phyloP scores from a whole-genome alignment of 2,329 filamentous ascomycete species.

The Fusarium falciforme region DNA sequence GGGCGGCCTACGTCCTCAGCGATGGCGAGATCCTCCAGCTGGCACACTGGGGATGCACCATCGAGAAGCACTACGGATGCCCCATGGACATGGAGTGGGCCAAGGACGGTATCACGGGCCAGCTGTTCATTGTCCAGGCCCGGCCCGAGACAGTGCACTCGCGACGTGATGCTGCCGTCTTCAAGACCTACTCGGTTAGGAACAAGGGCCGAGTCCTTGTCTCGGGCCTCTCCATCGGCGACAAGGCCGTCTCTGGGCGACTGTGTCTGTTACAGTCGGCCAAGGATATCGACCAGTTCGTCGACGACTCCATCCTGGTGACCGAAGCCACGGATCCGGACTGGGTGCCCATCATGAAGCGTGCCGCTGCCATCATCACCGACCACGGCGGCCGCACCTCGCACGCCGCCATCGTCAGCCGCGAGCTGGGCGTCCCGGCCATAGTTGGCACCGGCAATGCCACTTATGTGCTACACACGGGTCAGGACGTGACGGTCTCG shows the following conservation, averaged over 20 bases:
- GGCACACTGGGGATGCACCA: slow-evolving; percentile 49
- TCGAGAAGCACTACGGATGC: slow-evolving; percentile 50
- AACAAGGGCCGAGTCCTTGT: slow-evolving; percentile 44
- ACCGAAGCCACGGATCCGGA: slow-evolving; percentile 52
- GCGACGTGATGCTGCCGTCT: slow-evolving; percentile 42
- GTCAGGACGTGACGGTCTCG: slow-evolving; percentile 52
- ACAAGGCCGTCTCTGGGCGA: slow-evolving; percentile 48
- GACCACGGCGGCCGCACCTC: slow-evolving; percentile 53
- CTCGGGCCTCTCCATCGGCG: slow-evolving; percentile 48
- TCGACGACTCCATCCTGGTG: slow-evolving; percentile 50
- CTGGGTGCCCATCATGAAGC: slow-evolving; percentile 54
- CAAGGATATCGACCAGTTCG: slow-evolving; percentile 47
- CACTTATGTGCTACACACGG: slow-evolving; percentile 50
- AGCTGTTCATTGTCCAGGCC: slow-evolving; percentile 52
- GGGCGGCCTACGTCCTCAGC: slow-evolving; percentile 46
- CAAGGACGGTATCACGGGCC: slow-evolving; percentile 45
- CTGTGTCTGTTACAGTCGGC: slow-evolving; percentile 48
- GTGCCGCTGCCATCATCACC: slow-evolving; percentile 50
- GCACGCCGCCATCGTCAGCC: slow-evolving; percentile 55
- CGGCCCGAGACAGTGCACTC: slow-evolving; percentile 53
- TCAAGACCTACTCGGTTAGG: slow-evolving; percentile 49
- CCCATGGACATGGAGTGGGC: slow-evolving; percentile 56
- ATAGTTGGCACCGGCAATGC: slow-evolving; percentile 51
- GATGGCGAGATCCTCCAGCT: slow-evolving; percentile 51
- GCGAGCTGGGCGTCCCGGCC: slow-evolving; percentile 52